Evolutionary conservation across 164 flowering plant species (phyloP), one percentile per base, ranked within the genome.

Genomic region (Vitis rupestris): DNA sequence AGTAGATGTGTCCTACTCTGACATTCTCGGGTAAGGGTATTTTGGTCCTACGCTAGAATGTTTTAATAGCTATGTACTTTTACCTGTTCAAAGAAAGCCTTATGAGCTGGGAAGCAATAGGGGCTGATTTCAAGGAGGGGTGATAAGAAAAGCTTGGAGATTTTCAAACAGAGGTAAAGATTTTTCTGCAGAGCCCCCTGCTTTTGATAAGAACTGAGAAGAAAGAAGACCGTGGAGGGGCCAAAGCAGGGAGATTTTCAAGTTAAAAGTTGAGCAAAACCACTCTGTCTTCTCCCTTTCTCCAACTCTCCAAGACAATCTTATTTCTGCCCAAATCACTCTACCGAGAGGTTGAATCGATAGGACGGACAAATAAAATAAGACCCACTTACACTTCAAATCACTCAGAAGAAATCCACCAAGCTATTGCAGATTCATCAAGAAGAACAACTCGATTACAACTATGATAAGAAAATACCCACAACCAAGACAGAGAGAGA

Each of bases 31-130:
- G 37, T 9, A 66, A 67, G 73, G 78, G 59, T 14, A 64, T 44
- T 74, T 44, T 64, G 44, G 77, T 78, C 78, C 64, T 53, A 48
- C 57, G 44, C 6, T 37, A 37, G 5, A 70, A 70, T 8, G 30
- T 12, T 17, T 23, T 57, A 57, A 0, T 59, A 37, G 30, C 4
- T 23, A 52, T 65, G 50, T 15, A 60, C 50, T 54, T 8, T 9
- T 58, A 9, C 15, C 50, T 29, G 68, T 5, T 10, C 70, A 72
- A 65, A 31, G 48, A 57, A 47, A 11, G 67, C 14, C 37, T 60
- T 7, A 73, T 73, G 74, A 77, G 80, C 76, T 73, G 80, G 68
- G 69, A 70, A 13, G 80, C 80, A 73, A 58, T 61, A 63, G 44
- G 44, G 70, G 7, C n/a, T 11, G 57, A 48, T 64, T 68, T 64